phyloP scores from a whole-genome alignment of 176 grass and related monocot genomes.

The Rhynchospora pubera region DNA sequence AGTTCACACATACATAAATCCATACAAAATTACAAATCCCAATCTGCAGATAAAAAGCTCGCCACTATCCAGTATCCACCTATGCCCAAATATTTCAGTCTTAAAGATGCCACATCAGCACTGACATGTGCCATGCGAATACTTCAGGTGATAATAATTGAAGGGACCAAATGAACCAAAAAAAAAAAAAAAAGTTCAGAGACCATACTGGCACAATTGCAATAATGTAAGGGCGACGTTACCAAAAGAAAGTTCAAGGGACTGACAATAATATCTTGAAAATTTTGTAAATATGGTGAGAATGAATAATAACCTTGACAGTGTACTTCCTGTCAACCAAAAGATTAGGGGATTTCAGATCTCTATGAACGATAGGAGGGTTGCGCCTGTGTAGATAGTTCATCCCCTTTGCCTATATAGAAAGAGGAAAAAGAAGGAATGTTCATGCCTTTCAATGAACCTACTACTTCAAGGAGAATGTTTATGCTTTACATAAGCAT shows the following conservation, averaged over 20 bases:
- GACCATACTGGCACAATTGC: background rate
- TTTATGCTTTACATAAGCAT: background rate
- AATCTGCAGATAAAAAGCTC: background rate
- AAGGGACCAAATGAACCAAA: background rate
- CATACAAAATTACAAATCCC: background rate
- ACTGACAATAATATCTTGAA: background rate
- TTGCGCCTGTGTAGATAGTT: slow-evolving; percentile 92
- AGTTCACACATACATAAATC: background rate
- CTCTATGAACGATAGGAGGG: slow-evolving; percentile 94
- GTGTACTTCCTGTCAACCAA: slow-evolving; percentile 97
- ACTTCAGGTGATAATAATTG: background rate
- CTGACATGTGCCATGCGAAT: background rate
- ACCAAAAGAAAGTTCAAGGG: background rate
- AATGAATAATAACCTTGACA: slow-evolving; percentile 51
- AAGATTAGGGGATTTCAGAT: slow-evolving; percentile 99
- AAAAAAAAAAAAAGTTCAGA: background rate
- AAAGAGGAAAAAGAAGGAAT: slow-evolving; percentile 4
- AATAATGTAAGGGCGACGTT: background rate
- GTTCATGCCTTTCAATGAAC: slow-evolving; percentile 17
- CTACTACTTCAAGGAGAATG: background rate
- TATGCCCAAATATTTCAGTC: background rate
- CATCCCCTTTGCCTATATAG: slow-evolving; percentile 94
- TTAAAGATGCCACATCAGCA: background rate
- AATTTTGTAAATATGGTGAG: background rate
- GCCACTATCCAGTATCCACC: background rate